Percentiles rank a stretch among this genome's conserved stretches.
Conservation (phyloP, 257 asterid genomes). For the Plantago elongata region DNA sequence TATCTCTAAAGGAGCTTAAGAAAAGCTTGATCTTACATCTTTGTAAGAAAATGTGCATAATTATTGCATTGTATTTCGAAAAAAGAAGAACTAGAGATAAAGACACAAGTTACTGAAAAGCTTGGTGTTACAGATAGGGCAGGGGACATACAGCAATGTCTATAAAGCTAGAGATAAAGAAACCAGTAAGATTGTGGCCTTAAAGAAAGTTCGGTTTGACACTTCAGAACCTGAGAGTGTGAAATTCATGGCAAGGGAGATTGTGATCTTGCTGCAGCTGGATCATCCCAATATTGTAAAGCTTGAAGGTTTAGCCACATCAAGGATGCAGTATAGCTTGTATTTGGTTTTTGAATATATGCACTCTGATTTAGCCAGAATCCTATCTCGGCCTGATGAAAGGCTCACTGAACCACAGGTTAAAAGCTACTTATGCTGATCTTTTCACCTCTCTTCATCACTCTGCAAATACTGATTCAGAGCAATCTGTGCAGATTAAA, state of each 20-base stretch:
- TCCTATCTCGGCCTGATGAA: conserved; percentile 49
- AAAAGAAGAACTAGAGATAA: too few relatives aligned
- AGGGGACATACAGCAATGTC: conserved; percentile 81
- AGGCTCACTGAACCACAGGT: conserved; percentile 81
- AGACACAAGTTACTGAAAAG: neutral
- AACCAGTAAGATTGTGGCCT: conserved; percentile 61
- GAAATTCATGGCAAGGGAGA: conserved; percentile 88
- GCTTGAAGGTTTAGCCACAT: conserved; percentile 83
- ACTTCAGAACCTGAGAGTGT: conserved; percentile 82
- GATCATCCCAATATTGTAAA: conserved; percentile 78
- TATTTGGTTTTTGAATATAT: conserved; percentile 69
- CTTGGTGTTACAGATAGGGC: conserved; percentile 45
- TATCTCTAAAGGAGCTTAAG: too few relatives aligned
- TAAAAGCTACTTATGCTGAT: neutral
- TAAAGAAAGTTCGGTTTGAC: conserved; percentile 79
- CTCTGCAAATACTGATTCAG: neutral
- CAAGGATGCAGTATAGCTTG: conserved; percentile 86
- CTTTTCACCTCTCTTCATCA: neutral
- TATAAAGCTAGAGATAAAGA: conserved; percentile 69
- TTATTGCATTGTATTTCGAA: too few relatives aligned
- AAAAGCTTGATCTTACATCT: too few relatives aligned
- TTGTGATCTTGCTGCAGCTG: conserved; percentile 48
- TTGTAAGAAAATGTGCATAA: too few relatives aligned
- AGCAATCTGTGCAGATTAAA: conserved; percentile 44
- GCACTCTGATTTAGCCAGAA: conserved; percentile 57